Evolutionary conservation across 192 early-diverging fungal genomes (phyloP).

Genomic region (Jimgerdemannia flammicorona): DNA sequence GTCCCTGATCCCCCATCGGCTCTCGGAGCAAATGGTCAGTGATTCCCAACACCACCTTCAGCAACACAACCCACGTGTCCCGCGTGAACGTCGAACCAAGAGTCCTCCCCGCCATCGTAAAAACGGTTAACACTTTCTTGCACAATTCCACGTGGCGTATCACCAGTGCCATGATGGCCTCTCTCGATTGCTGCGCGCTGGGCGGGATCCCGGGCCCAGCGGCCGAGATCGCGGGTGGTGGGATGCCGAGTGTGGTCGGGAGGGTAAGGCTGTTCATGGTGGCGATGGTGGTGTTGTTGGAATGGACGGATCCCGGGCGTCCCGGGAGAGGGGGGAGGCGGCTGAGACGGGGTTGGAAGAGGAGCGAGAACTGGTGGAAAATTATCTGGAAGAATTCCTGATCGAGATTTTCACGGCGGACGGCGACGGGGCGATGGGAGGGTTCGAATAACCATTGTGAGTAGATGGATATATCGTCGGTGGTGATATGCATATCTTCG

Average conservation of each 20-base stretch:
- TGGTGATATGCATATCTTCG: constrained; percentile 67
- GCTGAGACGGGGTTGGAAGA: constrained; percentile 56
- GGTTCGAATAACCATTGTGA: constrained; percentile 72
- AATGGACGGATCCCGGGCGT: constrained; percentile 1
- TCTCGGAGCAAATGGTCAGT: constrained; percentile 67
- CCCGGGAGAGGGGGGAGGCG: constrained; percentile 7
- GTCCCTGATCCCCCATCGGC: constrained; percentile 32
- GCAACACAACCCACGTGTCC: constrained; percentile 76
- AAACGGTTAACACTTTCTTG: constrained; percentile 59
- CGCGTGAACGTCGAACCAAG: constrained; percentile 55
- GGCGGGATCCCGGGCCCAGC: constrained; percentile 3
- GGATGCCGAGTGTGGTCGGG: constrained; percentile 20
- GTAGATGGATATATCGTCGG: constrained; percentile 67
- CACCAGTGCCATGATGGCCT: constrained; percentile 27
- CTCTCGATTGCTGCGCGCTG: constrained; percentile 9
- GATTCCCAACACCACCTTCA: constrained; percentile 78
- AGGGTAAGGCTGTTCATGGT: not conserved
- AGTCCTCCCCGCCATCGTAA: constrained; percentile 59
- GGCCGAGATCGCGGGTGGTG: constrained; percentile 4
- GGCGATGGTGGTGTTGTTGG: constrained; percentile 12
- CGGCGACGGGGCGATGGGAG: constrained; percentile 51
- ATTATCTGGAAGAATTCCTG: constrained; percentile 72
- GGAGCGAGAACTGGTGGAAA: constrained; percentile 72
- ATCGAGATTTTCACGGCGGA: constrained; percentile 46
- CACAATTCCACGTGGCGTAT: constrained; percentile 72